Conservation (phyloP, 2,329 filamentous ascomycete genomes). For the Orbilia blumenaviensis region DNA sequence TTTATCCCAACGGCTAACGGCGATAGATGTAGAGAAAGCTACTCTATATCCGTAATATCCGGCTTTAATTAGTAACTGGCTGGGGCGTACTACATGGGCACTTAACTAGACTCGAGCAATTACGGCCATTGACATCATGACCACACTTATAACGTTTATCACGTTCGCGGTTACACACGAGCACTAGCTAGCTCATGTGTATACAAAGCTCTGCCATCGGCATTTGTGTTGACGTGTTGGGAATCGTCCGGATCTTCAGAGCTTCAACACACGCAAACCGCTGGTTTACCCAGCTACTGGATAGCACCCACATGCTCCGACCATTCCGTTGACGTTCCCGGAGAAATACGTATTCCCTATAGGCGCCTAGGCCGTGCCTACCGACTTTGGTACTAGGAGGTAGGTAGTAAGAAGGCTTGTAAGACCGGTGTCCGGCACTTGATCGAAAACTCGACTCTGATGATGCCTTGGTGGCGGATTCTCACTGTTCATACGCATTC, state of each 20-base stretch:
- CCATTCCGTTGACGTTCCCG: neutral
- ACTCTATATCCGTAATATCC: no score
- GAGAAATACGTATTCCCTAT: neutral
- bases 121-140: neutral
- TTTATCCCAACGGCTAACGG: no score
- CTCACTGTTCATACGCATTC: neutral
- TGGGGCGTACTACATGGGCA: no score
- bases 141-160: neutral
- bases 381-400: no score
- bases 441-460: neutral
- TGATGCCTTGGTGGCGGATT: conserved; percentile 3
- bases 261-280: neutral
- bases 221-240: neutral
- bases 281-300: no score
- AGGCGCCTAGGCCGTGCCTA: no score
- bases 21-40: no score
- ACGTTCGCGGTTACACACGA: neutral
- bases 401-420: neutral
- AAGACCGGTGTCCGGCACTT: conserved; percentile 3
- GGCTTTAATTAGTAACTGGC: neutral
- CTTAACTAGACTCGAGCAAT: no score
- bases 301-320: no score
- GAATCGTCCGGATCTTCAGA: neutral
- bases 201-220: no score
- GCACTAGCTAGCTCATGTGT: no score